Evolutionary conservation across 495 filamentous ascomycete species (phyloP), one percentile per base, ranked within the genome.

Genomic region (Penicillium waksmanii): DNA sequence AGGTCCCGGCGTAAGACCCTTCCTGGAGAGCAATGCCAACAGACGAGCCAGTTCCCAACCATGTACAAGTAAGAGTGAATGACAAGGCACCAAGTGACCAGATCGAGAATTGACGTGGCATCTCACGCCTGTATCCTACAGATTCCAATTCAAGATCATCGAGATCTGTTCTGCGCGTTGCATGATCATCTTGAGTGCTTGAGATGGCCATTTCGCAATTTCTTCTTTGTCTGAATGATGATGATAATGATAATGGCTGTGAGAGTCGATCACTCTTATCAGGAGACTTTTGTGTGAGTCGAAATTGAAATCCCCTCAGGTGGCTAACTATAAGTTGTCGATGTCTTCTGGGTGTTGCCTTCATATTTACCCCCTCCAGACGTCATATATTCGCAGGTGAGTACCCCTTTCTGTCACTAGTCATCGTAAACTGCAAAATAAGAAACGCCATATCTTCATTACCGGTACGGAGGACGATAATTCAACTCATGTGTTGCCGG

Each of bases 51-150:
- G 52, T 56, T 3, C 52, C 58, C 3, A 35, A 51, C 58, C 58
- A 61, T 13, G 43, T 61, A n/a, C 58, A 61, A 9, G 58, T 55
- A 21, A 55, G 25, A 50, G 17, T 56, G 47, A 61, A 61, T 9
- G 44, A 55, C 5, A 61, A 35, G 3, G 58, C 43, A 17, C 38
- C 52, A 1, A 61, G 44, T 3, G 31, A 42, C 12, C 38, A 61
- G 0, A 51, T 31, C 2, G 58, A 55, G 34, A 56, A 61, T 27
- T 56, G 58, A 8, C 58, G 31, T 3, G 52, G 58, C 58, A 61
- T 56, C 23, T 61, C 52, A 12, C 52, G 52, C 17, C 13, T 21
- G 52, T 61, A 55, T 21, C 58, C 58, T 15, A 18, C n/a, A 38
- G 58, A 27, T 17, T 51, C 52, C n/a, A 61, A 34, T 13, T 61